Percentiles rank a stretch among this genome's conserved stretches.
Conservation (phyloP, 352 stramenopile species). For the Phytopythium oedochilum region DNA sequence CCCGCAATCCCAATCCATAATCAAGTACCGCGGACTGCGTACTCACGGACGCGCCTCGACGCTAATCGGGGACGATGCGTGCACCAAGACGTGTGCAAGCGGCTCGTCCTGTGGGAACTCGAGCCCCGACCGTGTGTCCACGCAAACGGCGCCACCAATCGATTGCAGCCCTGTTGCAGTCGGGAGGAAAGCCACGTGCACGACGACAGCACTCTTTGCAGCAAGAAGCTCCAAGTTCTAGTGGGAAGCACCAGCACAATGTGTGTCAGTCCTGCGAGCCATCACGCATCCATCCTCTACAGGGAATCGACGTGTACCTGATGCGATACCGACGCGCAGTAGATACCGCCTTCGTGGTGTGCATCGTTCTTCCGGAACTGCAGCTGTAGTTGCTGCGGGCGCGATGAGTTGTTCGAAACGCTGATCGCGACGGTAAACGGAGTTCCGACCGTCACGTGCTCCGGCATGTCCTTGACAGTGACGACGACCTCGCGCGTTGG, state of each 20-base stretch:
- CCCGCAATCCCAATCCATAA: neutral
- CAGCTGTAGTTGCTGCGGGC: conserved; percentile 59
- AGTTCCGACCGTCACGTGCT: conserved; percentile 37
- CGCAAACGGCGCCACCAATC: conserved; percentile 51
- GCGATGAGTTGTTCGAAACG: conserved; percentile 68
- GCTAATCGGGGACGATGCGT: conserved; percentile 8
- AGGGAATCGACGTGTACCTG: conserved; percentile 34
- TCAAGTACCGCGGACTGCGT: neutral
- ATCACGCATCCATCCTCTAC: too few relatives aligned
- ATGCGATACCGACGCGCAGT: conserved; percentile 66
- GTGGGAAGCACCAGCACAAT: neutral
- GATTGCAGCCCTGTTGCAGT: conserved; percentile 60
- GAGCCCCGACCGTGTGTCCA: conserved; percentile 59
- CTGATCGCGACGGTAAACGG: conserved; percentile 48
- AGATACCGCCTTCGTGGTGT: conserved; percentile 28
- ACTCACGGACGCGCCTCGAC: neutral
- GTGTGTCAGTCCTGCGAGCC: too few relatives aligned
- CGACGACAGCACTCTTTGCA: conserved; percentile 29
- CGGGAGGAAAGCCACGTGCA: conserved; percentile 66
- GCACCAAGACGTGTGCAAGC: conserved; percentile 54
- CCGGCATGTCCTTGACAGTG: conserved; percentile 35
- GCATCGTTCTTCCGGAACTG: conserved; percentile 77
- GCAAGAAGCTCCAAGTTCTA: conserved; percentile 66
- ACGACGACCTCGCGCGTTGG: conserved; percentile 39
- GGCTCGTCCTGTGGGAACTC: conserved; percentile 46